Evolutionary conservation across 2,329 filamentous ascomycete genomes (phyloP).

Genomic region (Chlorencoelia australis): DNA sequence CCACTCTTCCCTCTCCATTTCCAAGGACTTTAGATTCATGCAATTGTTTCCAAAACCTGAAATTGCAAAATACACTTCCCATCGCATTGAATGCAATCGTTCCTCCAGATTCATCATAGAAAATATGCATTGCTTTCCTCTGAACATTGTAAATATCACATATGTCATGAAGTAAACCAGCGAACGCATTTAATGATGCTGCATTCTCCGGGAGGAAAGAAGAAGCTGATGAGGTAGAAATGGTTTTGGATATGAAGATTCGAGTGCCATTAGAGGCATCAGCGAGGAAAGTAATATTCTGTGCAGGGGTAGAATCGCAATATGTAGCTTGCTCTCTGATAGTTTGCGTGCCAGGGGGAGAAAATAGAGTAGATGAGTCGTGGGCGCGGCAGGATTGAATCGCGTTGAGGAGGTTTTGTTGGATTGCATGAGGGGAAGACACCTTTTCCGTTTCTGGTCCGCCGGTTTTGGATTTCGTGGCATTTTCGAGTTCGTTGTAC

Average conservation of each 20-base stretch:
- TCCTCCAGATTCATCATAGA: slow-evolving; percentile 67
- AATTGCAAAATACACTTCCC: slow-evolving; percentile 88
- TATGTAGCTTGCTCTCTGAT: slow-evolving; percentile 79
- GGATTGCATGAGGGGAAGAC: slow-evolving; percentile 49
- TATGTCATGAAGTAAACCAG: slow-evolving; percentile 57
- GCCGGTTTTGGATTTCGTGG: slow-evolving; percentile 6
- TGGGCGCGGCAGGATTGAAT: slow-evolving; percentile 70
- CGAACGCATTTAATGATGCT: slow-evolving; percentile 58
- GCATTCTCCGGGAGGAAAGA: slow-evolving; percentile 53
- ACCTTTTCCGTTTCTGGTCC: slow-evolving; percentile 32
- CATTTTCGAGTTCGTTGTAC: slow-evolving; percentile 18
- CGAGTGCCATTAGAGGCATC: slow-evolving; percentile 63
- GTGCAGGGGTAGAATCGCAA: slow-evolving; percentile 67
- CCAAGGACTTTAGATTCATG: slow-evolving; percentile 46
- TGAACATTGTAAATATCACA: slow-evolving; percentile 64
- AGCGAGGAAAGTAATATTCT: slow-evolving; percentile 62
- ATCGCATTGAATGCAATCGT: slow-evolving; percentile 89
- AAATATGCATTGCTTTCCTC: slow-evolving; percentile 66
- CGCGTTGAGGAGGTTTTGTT: slow-evolving; percentile 66
- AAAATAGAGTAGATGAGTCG: slow-evolving; percentile 64
- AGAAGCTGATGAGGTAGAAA: slow-evolving; percentile 36
- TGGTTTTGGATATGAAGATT: slow-evolving; percentile 54
- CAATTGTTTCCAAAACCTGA: slow-evolving; percentile 74
- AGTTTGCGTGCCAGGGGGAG: slow-evolving; percentile 57
- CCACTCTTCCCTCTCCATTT: slow-evolving; percentile 41